Evolutionary conservation across 2,329 filamentous ascomycete species (phyloP).

Genomic region (Emydomyces testavorans): DNA sequence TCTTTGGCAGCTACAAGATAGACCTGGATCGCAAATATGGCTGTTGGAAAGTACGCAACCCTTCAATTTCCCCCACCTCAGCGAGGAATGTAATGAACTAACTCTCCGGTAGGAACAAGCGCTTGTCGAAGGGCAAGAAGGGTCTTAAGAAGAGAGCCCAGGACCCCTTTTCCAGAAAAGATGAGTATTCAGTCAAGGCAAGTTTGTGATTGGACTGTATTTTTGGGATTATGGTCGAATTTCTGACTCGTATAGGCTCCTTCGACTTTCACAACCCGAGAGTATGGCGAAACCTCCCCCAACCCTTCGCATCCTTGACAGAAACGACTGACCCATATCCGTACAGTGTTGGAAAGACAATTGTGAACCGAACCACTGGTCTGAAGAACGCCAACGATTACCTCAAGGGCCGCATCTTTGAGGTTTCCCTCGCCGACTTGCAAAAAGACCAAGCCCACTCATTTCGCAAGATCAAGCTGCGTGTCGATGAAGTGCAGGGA

Average conservation of each 20-base stretch:
- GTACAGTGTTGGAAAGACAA: constrained; percentile 92
- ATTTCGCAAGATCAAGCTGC: constrained; percentile 99
- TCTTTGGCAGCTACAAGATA: constrained; percentile 34
- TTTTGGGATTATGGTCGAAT: neutral
- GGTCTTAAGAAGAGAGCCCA: constrained; percentile 98
- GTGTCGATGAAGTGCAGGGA: constrained; percentile 97
- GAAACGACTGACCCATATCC: constrained; percentile 13
- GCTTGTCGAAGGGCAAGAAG: constrained; percentile 99
- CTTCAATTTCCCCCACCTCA: constrained; percentile 18
- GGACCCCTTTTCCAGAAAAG: constrained; percentile 97
- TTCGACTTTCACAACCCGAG: constrained; percentile 87
- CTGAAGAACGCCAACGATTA: constrained; percentile 99
- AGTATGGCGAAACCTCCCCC: constrained; percentile 52
- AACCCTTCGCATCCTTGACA: constrained; percentile 17
- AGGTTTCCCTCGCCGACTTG: constrained; percentile 96
- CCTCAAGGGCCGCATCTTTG: constrained; percentile 96
- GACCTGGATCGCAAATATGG: constrained; percentile 57
- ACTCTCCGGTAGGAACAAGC: constrained; percentile 70
- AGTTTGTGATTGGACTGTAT: constrained; percentile 20
- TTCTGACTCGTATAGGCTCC: constrained; percentile 52
- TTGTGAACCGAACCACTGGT: constrained; percentile 98
- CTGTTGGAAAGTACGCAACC: constrained; percentile 61
- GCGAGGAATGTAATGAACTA: constrained; percentile 4
- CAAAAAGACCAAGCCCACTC: constrained; percentile 99
- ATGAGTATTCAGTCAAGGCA: constrained; percentile 97